phyloP scores from a whole-genome alignment of 1,139 yeast species.

The Yueomyces sp. region DNA sequence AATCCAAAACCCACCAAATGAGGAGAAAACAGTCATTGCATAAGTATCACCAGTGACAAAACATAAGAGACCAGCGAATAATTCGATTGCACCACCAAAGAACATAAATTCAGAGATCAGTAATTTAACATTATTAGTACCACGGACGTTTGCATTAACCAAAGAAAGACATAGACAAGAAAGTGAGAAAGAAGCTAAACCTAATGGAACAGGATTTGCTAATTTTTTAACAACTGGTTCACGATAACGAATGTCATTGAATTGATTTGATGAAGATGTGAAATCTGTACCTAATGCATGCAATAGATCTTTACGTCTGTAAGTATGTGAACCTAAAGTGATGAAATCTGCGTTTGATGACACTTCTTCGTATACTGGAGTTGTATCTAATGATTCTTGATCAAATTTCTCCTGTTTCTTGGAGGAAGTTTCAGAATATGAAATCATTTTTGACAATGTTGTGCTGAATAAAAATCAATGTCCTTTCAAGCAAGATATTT shows the following conservation, averaged over 20 bases:
- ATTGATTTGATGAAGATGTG: neutral
- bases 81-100: conserved; percentile 52
- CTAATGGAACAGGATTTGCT: conserved; percentile 54
- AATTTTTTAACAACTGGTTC: conserved; percentile 7
- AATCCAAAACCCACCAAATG: conserved; percentile 71
- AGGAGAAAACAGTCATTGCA: conserved; percentile 51
- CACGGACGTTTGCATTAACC: conserved; percentile 40
- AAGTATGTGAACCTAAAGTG: conserved; percentile 48
- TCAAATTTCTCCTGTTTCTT: neutral
- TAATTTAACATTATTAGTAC: conserved; percentile 35
- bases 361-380: conserved; percentile 9
- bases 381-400: neutral
- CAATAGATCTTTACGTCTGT: conserved; percentile 39
- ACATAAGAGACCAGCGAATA: conserved; percentile 58
- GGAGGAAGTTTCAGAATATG: neutral
- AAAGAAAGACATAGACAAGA: conserved; percentile 33
- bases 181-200: conserved; percentile 44
- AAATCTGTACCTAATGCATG: conserved; percentile 36
- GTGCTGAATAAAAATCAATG: too few relatives aligned
- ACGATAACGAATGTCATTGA: conserved; percentile 1
- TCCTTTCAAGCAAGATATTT: too few relatives aligned
- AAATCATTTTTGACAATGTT: too few relatives aligned
- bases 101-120: conserved; percentile 40
- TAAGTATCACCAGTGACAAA: conserved; percentile 52
- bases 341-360: conserved; percentile 26